Evolutionary conservation across 1,284 basidiomycete genomes (phyloP), one percentile per base, ranked within the genome.

Genomic region (Puccinia triticina): DNA sequence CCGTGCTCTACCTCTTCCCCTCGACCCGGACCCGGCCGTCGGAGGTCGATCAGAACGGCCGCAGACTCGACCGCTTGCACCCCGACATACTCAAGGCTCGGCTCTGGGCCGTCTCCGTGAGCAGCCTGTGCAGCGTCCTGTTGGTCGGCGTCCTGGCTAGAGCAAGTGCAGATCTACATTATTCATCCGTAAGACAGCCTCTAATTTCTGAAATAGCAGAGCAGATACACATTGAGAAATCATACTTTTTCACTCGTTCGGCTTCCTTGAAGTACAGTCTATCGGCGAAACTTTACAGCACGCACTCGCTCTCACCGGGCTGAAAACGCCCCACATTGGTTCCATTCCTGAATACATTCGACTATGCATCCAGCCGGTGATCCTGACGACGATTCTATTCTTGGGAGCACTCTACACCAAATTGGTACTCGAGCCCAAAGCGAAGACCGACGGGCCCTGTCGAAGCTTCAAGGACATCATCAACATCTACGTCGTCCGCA

Each of bases 371-470:
- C 72, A 83, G 83, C 57, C 84, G 4, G 64, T 85, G 84, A 86
- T 93, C 14, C 88, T 97, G 43, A 92, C 93, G 0, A 93, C 93
- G 0, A 84, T 91, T 1, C 89, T 98, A n/a, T 96, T 93, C 86
- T 86, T 91, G 3, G 96, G 96, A 0, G 94, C 95, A 0, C 88
- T 98, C 0, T 94, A 92, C 85, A 90, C 90, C 7, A 88, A 85
- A 21, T 92, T 88, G 84, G 88, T 95, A 8, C 85, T 87, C 2
- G 86, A 88, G 10, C 88, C 95, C 1, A 93, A 94, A 0, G 89
- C 91, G 14, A 92, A 93, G 87, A 75, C 83, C n/a, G 85, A 87
- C 0, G 18, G 29, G 1, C 32, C 37, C 32, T n/a, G 26, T 21
- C 1, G n/a, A 37, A 37, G 37, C 26, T 1, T 2, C 37, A 26